Evolutionary conservation across 345 rosid genomes (phyloP), one percentile per base, ranked within the genome.

Genomic region (Brassica cretica): DNA sequence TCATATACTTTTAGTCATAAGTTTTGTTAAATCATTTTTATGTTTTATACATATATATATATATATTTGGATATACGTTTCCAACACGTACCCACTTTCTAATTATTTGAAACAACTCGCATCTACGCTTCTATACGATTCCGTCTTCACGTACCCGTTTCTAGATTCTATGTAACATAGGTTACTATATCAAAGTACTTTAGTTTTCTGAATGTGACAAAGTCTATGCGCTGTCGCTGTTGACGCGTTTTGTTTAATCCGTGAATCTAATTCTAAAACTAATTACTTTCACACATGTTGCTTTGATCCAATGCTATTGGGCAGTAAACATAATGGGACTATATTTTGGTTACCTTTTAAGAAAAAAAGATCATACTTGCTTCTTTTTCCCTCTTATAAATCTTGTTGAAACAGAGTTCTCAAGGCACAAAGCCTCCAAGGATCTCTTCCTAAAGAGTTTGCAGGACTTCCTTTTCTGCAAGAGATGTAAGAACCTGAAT

Each of bases 371-470:
- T 51, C 2, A 16, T 53, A 53, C 3, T 3, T 4, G 6, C 1
- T 30, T 8, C 2, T 35, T 62, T 46, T 5, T 4, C 55, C 18
- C 55, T 14, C 55, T 49, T 49, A n/a, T 5, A n/a, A 51, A 30
- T 19, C 10, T 53, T 7, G 11, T 7, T 8, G 59, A 33, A 32
- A 76, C 89, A 88, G 92, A 78, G n/a, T 58, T 21, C 80, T 88
- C 0, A 82, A 84, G 77, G 15, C 56, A 53, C 87, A 87, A 69
- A 59, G 61, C 78, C 90, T 87, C 51, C 80, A 24, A 15, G 89
- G 91, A 24, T 25, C 68, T 30, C 87, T 86, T 67, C 89, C 91
- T 56, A 62, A 51, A 32, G 85, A 82, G 15, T 4, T 88, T 5
- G 70, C 64, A 4, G 67, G 82, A 27, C 81, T 88, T 70, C 84